Base-by-base conservation (phyloP, 805 yeast genomes). In the Sugiyamaella floridensis region DNA sequence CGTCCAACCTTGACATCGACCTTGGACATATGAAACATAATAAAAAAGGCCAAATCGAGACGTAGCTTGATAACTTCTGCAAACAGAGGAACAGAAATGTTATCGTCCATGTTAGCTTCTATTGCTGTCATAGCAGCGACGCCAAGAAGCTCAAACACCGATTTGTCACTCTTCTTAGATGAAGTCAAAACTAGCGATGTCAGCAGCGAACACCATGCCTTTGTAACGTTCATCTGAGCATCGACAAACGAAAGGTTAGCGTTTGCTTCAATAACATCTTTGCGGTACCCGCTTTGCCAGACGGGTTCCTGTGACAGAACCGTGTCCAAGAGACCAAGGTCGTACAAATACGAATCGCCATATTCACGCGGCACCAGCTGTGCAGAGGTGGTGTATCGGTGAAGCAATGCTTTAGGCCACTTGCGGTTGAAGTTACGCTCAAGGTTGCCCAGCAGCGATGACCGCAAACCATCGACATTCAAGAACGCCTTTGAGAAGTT, bases 141-240 rank as follows among this genome's bases (percentile, higher is more conserved):
- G 10, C 51, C 57, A 8, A 64, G 53, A 2, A 45, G 49, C 20
- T 54, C 46, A 7, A 56, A 48, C 2, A 58, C 43, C 9, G 51
- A 34, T 14, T 47, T 45, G 6, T 55, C 55, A 7, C 46, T 43
- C 5, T 47, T 67, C 60, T 69, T 59, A 58, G 70, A 72, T 0
- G 71, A 63, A 8, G 63, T 54, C n/a, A 65, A 63, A 8, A 75
- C 55, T 71, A 83, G 49, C 0, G 92, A 79, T 0, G 92, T 82
- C 19, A 88, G 56, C 34, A 89, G 71, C 1, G 93, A 89, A 48
- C 92, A 89, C 77, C 87, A 81, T 0, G 95, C 78, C 60, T 83
- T 84, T 2, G 88, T 85, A 18, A 86, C 78, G 3, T 79, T 72
- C 14, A 83, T 72, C 61, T 89, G 95, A 1, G 90, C 76, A 42